phyloP scores from a whole-genome alignment of 2,329 filamentous ascomycete genomes.

The Colletotrichum graminicola region DNA sequence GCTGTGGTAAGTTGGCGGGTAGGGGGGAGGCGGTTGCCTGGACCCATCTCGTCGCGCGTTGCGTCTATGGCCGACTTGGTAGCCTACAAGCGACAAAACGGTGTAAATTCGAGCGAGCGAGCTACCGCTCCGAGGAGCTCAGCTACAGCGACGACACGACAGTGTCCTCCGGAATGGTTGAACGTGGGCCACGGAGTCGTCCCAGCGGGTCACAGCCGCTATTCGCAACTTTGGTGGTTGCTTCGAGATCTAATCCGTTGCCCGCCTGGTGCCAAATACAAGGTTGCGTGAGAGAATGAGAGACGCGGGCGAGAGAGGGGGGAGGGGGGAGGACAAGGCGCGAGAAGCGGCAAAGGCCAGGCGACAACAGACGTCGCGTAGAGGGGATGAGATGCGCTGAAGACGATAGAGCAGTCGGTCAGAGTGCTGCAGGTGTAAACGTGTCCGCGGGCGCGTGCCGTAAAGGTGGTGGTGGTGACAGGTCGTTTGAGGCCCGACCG shows the following conservation, averaged over 20 bases:
- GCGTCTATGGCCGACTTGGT: slow-evolving; percentile 35
- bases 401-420: neutral
- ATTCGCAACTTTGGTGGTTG: neutral
- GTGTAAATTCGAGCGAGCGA: neutral
- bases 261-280: neutral
- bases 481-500: slow-evolving; percentile 20
- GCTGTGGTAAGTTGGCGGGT: slow-evolving; percentile 50
- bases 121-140: neutral
- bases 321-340: neutral
- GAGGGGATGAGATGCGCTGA: neutral
- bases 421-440: slow-evolving; percentile 11
- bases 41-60: slow-evolving; percentile 44
- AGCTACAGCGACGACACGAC: neutral
- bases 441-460: slow-evolving; percentile 31
- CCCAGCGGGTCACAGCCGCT: neutral
- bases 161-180: neutral
- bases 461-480: neutral
- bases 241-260: neutral
- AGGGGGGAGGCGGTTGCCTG: slow-evolving; percentile 51
- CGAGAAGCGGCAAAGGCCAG: neutral
- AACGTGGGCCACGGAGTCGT: neutral
- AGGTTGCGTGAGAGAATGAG: neutral
- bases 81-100: slow-evolving; percentile 31
- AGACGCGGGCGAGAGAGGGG: neutral
- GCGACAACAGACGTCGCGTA: neutral